Base-by-base conservation (phyloP, 2,329 filamentous ascomycete species). In the Hymenoscyphus repandus region DNA sequence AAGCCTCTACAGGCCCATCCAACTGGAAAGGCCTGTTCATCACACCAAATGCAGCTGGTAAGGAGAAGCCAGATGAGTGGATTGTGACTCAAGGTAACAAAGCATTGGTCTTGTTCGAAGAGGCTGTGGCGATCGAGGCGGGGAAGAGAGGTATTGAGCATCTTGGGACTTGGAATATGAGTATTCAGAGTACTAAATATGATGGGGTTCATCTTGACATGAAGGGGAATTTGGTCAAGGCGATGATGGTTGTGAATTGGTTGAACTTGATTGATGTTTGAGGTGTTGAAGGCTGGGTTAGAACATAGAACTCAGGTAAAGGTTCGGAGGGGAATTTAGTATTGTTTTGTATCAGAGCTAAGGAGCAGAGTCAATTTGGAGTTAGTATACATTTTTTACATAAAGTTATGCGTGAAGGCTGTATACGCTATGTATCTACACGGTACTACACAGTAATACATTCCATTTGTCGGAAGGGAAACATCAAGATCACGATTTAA, bases 131-230 rank as follows among this genome's bases (percentile, higher is more conserved):
- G 5, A 51, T 58, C 31, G 58, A 57, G 32, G 58, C 50, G 5
- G n/a, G 6, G 37, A 67, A 63, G 52, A 65, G 64, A 42, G 67
- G 70, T 1, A 60, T 75, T 17, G 72, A 75, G 51, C 69, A 73
- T 58, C 60, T 76, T 34, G 73, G 74, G 9, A 75, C 73, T 31
- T 76, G 72, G 72, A 76, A 75, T 55, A 75, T 74, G 71, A 74
- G 70, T 53, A 70, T 75, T 49, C 73, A 75, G 58, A 68, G 67
- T n/a, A 70, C 65, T 20, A 68, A 72, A 53, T 74, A 72, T 58
- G 73, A 76, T 62, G 72, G 72, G 3, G 72, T 75, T 43, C 72
- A 75, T 62, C 62, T 75, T 50, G 72, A 75, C 58, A 64, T 75
- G 64, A 69, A 64, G 48, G 73, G 72, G 1, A 76, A 75, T 61